These are phyloP conservation scores for Thelephora ganbajun DNA, from an alignment of 768 basidiomycete genomes.

Conservation along the genomic window DNA sequence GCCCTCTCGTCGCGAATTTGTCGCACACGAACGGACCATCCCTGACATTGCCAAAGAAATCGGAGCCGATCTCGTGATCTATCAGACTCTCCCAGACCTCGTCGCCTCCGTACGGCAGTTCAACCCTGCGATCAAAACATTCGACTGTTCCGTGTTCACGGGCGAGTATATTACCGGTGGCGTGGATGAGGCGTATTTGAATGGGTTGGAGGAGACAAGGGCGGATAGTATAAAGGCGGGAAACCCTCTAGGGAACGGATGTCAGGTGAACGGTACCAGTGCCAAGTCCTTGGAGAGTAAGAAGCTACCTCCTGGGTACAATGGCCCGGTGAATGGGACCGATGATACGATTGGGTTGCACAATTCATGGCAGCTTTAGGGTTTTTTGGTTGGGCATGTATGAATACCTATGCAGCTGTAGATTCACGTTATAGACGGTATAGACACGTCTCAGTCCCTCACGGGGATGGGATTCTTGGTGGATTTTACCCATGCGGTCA, in stretches of 20 bases:
- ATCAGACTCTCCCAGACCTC: conserved; percentile 85
- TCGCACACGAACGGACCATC: conserved; percentile 65
- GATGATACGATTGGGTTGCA: conserved; percentile 74
- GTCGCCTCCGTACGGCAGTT: conserved; percentile 73
- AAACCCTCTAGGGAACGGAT: conserved; percentile 17
- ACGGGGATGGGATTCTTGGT: too few species aligned
- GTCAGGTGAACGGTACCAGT: conserved; percentile 22
- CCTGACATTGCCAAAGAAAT: conserved; percentile 67
- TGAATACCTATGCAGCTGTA: too few species aligned
- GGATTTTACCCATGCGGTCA: too few species aligned
- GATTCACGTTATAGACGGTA: too few species aligned
- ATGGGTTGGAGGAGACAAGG: conserved; percentile 58
- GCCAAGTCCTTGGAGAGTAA: conserved; percentile 14
- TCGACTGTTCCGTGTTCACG: conserved; percentile 97
- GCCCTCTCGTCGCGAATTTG: conserved; percentile 90
- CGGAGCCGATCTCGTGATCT: conserved; percentile 92
- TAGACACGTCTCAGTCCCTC: too few species aligned
- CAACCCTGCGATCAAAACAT: conserved; percentile 60
- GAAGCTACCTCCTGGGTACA: conserved; percentile 18
- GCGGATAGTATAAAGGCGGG: conserved; percentile 71
- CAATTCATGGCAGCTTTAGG: conserved; percentile 42
- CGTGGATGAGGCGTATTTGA: conserved; percentile 73
- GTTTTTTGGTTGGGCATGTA: too few species aligned
- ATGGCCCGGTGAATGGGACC: conserved; percentile 39
- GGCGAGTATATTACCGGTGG: conserved; percentile 95